Conservation (phyloP, 768 basidiomycete species). For the Leccinum truebloodii region DNA sequence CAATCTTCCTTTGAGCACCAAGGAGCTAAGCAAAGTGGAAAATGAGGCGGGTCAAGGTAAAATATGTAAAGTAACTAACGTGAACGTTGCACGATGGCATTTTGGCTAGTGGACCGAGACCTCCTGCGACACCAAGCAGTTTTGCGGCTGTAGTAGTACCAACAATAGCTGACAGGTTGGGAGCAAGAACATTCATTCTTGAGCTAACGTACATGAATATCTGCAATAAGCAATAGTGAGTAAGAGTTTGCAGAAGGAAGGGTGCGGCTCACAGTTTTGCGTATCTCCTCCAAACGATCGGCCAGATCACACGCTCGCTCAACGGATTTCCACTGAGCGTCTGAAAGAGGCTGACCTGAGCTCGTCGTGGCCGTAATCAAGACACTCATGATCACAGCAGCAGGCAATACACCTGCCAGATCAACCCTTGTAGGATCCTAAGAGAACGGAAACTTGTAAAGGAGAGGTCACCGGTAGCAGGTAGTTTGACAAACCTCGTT, state of each 20-base stretch:
- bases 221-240: slow-evolving; percentile 38
- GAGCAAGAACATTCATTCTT: slow-evolving; percentile 97
- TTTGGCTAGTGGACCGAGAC: slow-evolving; percentile 84
- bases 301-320: slow-evolving; percentile 87
- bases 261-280: slow-evolving; percentile 65
- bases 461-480: background rate
- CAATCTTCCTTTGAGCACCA: slow-evolving; percentile 91
- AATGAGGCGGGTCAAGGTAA: slow-evolving; percentile 3
- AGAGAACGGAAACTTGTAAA: slow-evolving; percentile 6
- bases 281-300: slow-evolving; percentile 82
- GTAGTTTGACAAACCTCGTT: slow-evolving; percentile 51
- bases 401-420: slow-evolving; percentile 74
- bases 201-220: slow-evolving; percentile 99
- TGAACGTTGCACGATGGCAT: slow-evolving; percentile 96
- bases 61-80: slow-evolving; percentile 47
- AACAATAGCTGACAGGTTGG: slow-evolving; percentile 97
- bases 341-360: slow-evolving; percentile 68
- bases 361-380: slow-evolving; percentile 94
- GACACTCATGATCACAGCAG: slow-evolving; percentile 94
- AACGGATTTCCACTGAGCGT: slow-evolving; percentile 77
- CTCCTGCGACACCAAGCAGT: slow-evolving; percentile 95
- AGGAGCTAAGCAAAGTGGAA: slow-evolving; percentile 62
- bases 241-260: background rate
- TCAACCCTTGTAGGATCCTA: slow-evolving; percentile 89
- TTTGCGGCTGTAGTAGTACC: slow-evolving; percentile 99